Base-by-base conservation (phyloP, 2,329 filamentous ascomycete species). In the Waltergamsia citrina region DNA sequence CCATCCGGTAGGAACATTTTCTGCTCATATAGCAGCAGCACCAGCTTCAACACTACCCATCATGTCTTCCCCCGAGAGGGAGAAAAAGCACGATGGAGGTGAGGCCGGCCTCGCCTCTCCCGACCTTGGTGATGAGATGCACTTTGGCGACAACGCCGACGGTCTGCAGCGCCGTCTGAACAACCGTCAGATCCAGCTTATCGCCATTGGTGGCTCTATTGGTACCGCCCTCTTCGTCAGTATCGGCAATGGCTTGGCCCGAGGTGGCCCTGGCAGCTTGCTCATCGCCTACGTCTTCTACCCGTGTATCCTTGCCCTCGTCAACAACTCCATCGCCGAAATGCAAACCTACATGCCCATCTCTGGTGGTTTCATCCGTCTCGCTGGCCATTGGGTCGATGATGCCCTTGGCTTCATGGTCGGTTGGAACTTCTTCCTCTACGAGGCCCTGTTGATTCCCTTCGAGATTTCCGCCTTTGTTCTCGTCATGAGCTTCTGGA, bases 321-420 rank as follows among this genome's bases (percentile, higher is more conserved):
- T 78, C 46, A 77, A 75, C 59, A 77, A 75, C 45, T 65, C 63
- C 38, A 62, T 76, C 37, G 72, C 74, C 8, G 74, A 78, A 48
- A 78, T 78, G 72, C 63, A 59, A 16, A 61, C 62, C 25, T 69
- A 66, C 42, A 70, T 73, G 59, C 74, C 74, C 12, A 65, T 78
- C 24, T 63, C 60, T 29, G 72, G 72, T 36, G 67, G 67, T 3
- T 77, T 75, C 47, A 66, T 78, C 39, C 69, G 74, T 34, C 60
- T 77, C 50, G 71, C 71, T 6, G 71, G 71, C 14, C 58, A 70
- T 41, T 38, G 71, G 67, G 71, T 74, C 7, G 74, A 78, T 48
- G 71, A 76, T 8, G 60, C 73, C 5, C 57, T 70, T 10, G 71
- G 72, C 23, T 75, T 77, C 41, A 57, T 60, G 37, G 59, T 54